phyloP scores from a whole-genome alignment of 2,329 filamentous ascomycete species.

The Drechslerella dactyloides region DNA sequence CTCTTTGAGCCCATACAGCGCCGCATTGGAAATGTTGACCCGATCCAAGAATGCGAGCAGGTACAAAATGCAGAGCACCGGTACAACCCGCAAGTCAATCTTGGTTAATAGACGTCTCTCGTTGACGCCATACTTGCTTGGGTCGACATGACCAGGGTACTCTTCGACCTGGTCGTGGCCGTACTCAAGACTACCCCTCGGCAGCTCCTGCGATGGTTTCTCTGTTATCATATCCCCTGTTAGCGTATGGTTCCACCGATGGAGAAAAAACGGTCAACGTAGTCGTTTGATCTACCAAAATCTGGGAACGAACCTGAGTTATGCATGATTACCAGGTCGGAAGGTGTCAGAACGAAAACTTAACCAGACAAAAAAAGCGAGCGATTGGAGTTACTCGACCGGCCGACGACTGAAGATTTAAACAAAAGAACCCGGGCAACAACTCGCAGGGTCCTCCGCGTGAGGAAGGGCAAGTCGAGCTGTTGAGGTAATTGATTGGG shows the following conservation, averaged over 20 bases:
- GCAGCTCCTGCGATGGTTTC: constrained; percentile 31
- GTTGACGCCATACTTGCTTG: constrained; percentile 45
- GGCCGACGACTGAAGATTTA: constrained; percentile 36
- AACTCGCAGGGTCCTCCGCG: constrained; percentile 24
- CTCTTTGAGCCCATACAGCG: constrained; percentile 68
- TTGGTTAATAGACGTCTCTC: constrained; percentile 71
- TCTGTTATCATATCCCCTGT: constrained; percentile 19
- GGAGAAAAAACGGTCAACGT: background rate
- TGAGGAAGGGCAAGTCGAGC: constrained; percentile 37
- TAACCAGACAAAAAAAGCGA: background rate
- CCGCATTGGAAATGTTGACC: constrained; percentile 81
- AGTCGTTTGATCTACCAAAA: background rate
- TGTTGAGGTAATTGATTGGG: constrained; percentile 4
- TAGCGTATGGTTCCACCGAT: background rate
- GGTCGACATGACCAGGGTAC: constrained; percentile 39
- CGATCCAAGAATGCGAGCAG: constrained; percentile 73
- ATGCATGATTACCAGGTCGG: constrained; percentile 14
- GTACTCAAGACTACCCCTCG: constrained; percentile 33
- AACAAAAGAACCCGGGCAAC: constrained; percentile 38
- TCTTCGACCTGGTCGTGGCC: constrained; percentile 41
- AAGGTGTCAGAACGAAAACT: constrained; percentile 14
- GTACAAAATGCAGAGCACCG: constrained; percentile 75
- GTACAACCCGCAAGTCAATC: constrained; percentile 74
- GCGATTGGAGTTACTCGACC: background rate
- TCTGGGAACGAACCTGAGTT: constrained; percentile 35